Evolutionary conservation across 306 rosid species (phyloP).

Genomic region (Spatholobus suberectus): DNA sequence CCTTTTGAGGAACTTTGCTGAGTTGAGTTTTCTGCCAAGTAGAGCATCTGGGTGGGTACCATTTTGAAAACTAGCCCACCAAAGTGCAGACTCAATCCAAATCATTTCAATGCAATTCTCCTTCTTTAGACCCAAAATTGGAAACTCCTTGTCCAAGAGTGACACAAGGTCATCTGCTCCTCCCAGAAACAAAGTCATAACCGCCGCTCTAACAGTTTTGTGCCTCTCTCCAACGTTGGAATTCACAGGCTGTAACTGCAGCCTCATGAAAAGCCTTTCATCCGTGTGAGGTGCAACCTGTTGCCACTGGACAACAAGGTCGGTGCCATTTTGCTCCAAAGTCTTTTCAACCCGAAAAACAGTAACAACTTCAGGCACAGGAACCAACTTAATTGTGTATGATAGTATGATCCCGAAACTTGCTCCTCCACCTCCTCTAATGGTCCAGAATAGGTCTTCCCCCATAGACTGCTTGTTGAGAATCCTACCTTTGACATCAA

Average conservation of each 20-base stretch:
- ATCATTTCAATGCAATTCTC: neutral
- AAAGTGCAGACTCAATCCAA: neutral
- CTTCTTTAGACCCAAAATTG: neutral
- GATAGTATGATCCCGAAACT: constrained; percentile 39
- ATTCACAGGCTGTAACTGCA: neutral
- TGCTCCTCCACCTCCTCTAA: constrained; percentile 24
- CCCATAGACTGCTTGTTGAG: neutral
- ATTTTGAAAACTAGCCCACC: neutral
- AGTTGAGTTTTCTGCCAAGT: neutral
- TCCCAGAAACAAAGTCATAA: neutral
- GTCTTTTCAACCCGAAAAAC: neutral
- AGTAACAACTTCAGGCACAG: neutral
- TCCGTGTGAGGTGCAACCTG: constrained; percentile 30
- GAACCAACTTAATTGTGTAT: constrained; percentile 8
- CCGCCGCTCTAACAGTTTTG: neutral
- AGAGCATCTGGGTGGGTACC: neutral
- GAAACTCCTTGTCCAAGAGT: neutral
- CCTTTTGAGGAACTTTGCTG: neutral
- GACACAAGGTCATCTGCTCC: neutral
- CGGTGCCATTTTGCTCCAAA: constrained; percentile 1
- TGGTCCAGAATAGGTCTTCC: neutral
- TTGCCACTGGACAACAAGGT: constrained; percentile 31
- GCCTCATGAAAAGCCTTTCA: constrained; percentile 25
- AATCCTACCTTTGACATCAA: constrained; percentile 29
- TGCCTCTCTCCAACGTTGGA: neutral